Percentiles rank a stretch among this genome's conserved stretches.
Evolutionary conservation across 2,329 filamentous ascomycete genomes (phyloP).

Genomic region (Botrytis porri): DNA sequence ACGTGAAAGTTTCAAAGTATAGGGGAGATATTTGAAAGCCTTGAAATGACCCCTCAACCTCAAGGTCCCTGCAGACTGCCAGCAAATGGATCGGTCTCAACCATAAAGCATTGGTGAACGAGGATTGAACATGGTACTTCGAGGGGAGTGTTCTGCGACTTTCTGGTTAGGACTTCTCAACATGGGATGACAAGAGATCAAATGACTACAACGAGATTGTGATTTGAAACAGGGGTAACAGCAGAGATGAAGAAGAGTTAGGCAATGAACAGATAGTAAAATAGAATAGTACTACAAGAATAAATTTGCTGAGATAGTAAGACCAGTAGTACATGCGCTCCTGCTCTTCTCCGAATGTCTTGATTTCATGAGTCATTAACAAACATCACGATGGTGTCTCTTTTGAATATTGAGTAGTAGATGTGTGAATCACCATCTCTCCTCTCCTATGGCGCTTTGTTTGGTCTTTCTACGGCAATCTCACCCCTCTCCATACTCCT

Average conservation of each 20-base stretch:
- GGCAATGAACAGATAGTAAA: too few relatives aligned
- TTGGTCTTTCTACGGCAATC: not conserved
- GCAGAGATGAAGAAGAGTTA: too few relatives aligned
- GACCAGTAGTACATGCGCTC: not conserved
- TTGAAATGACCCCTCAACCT: not conserved
- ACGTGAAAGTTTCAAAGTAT: not conserved
- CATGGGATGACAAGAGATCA: too few relatives aligned
- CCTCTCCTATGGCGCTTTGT: not conserved
- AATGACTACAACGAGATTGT: too few relatives aligned
- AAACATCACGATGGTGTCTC: not conserved
- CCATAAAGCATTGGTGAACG: not conserved
- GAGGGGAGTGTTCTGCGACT: not conserved
- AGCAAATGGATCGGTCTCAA: not conserved
- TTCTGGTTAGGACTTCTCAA: too few relatives aligned
- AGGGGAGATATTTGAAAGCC: not conserved
- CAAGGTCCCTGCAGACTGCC: not conserved
- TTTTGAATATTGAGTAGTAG: not conserved
- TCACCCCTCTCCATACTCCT: not conserved
- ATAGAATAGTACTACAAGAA: too few relatives aligned
- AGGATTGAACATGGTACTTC: not conserved
- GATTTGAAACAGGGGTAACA: too few relatives aligned
- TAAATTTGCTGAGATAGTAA: not conserved
- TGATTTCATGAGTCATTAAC: not conserved
- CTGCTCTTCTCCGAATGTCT: not conserved
- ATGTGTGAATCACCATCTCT: not conserved